Evolutionary conservation across 768 basidiomycete species (phyloP).

Genomic region (Cyclocybe cylindracea): DNA sequence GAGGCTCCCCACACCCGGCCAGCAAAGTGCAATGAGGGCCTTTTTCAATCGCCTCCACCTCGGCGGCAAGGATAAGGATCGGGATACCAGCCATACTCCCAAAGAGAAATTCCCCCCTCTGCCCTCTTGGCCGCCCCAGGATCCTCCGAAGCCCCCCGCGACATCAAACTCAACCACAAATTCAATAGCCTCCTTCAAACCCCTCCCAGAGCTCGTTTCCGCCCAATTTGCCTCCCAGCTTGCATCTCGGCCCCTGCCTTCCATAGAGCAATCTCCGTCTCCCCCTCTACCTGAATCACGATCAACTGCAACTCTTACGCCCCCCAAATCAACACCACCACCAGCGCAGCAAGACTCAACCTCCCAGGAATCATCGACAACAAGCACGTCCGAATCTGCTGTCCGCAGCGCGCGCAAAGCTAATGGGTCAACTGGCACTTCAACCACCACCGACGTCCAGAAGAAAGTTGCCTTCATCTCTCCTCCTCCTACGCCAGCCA

Average conservation of each 20-base stretch:
- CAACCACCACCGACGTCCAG: constrained; percentile 48
- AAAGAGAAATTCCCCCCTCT: constrained; percentile 75
- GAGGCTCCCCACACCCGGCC: neutral
- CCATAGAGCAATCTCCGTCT: constrained; percentile 28
- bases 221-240: constrained; percentile 35
- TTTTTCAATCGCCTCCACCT: constrained; percentile 78
- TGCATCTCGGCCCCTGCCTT: constrained; percentile 28
- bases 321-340: constrained; percentile 21
- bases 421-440: constrained; percentile 27
- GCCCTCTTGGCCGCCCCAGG: constrained; percentile 65
- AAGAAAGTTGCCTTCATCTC: constrained; percentile 92
- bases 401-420: constrained; percentile 38
- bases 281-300: constrained; percentile 22
- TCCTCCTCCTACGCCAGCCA: constrained; percentile 70
- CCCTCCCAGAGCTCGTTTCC: constrained; percentile 66
- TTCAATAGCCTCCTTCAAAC: constrained; percentile 60
- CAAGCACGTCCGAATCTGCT: constrained; percentile 31
- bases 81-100: constrained; percentile 40
- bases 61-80: constrained; percentile 69
- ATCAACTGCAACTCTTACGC: constrained; percentile 13
- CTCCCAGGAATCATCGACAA: constrained; percentile 21
- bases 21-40: constrained; percentile 66
- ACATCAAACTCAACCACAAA: constrained; percentile 43
- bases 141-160: constrained; percentile 28
- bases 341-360: constrained; percentile 19